phyloP scores from a whole-genome alignment of 805 yeast species.

The Torulaspora maleeae region DNA sequence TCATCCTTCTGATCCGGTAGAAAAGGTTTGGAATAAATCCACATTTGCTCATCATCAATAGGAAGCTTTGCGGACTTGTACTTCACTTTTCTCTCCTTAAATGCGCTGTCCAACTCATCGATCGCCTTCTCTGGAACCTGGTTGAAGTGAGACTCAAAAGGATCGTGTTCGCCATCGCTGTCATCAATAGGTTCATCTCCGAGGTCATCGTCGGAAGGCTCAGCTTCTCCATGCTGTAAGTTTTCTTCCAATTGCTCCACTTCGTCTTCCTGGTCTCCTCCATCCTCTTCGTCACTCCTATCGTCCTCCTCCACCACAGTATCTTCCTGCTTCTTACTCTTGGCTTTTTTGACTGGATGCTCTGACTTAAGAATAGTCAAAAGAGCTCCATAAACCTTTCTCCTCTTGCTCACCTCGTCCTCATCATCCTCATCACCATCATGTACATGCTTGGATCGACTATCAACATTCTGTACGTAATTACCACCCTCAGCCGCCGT shows the following conservation, averaged over 20 bases:
- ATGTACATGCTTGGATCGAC: slow-evolving; percentile 13
- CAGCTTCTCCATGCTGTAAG: slow-evolving; percentile 11
- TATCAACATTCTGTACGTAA: slow-evolving; percentile 15
- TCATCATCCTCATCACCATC: slow-evolving; percentile 15
- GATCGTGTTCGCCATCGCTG: slow-evolving; percentile 51
- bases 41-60: slow-evolving; percentile 20
- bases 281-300: slow-evolving; percentile 24
- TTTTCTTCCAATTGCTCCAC: slow-evolving; percentile 32
- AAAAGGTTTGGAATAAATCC: slow-evolving; percentile 29
- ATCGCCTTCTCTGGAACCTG: slow-evolving; percentile 37
- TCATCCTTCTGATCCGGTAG: slow-evolving; percentile 12
- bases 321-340: slow-evolving; percentile 14
- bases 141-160: slow-evolving; percentile 75
- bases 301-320: slow-evolving; percentile 8
- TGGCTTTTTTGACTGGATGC: slow-evolving; percentile 31
- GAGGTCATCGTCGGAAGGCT: slow-evolving; percentile 28
- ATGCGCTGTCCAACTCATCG: slow-evolving; percentile 36
- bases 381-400: slow-evolving; percentile 61
- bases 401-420: slow-evolving; percentile 31
- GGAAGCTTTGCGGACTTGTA: slow-evolving; percentile 23
- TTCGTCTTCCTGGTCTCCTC: slow-evolving; percentile 23
- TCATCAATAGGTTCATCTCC: slow-evolving; percentile 34
- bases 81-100: slow-evolving; percentile 31
- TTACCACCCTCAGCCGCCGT: slow-evolving; percentile 30
- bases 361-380: slow-evolving; percentile 55